phyloP scores from a whole-genome alignment of 148 eudicot genomes.

The Silene latifolia region DNA sequence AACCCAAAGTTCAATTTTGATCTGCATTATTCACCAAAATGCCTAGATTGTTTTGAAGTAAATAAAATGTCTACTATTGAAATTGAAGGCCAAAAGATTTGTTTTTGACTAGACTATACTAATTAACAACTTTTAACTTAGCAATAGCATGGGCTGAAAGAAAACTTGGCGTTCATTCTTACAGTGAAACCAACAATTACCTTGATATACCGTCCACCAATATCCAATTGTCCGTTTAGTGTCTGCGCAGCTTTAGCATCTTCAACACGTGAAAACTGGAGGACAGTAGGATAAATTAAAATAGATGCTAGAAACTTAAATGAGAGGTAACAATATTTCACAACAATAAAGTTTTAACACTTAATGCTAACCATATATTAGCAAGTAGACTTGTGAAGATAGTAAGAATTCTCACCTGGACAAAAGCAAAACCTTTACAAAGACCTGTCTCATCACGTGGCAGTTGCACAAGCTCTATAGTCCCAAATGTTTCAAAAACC shows the following conservation, averaged over 20 bases:
- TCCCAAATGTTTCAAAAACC: slow-evolving; percentile 93
- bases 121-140: not conserved
- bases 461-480: slow-evolving; percentile 85
- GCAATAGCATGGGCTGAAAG: not conserved
- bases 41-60: not conserved
- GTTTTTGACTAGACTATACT: slow-evolving; percentile 1
- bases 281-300: not conserved
- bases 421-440: slow-evolving; percentile 89
- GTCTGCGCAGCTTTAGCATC: slow-evolving; percentile 82
- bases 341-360: not conserved
- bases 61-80: not conserved
- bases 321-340: not conserved
- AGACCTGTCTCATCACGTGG: slow-evolving; percentile 73
- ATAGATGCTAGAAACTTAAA: not conserved
- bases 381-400: not conserved
- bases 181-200: slow-evolving; percentile 27
- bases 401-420: slow-evolving; percentile 52
- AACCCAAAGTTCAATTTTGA: not conserved
- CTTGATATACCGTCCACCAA: slow-evolving; percentile 87
- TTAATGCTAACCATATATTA: too few species aligned
- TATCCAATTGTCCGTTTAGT: slow-evolving; percentile 82
- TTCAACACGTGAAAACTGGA: slow-evolving; percentile 90
- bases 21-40: not conserved
- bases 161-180: not conserved
- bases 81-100: not conserved